Evolutionary conservation across 2,329 filamentous ascomycete genomes (phyloP).

Genomic region (Paraphoma chrysanthemicola): DNA sequence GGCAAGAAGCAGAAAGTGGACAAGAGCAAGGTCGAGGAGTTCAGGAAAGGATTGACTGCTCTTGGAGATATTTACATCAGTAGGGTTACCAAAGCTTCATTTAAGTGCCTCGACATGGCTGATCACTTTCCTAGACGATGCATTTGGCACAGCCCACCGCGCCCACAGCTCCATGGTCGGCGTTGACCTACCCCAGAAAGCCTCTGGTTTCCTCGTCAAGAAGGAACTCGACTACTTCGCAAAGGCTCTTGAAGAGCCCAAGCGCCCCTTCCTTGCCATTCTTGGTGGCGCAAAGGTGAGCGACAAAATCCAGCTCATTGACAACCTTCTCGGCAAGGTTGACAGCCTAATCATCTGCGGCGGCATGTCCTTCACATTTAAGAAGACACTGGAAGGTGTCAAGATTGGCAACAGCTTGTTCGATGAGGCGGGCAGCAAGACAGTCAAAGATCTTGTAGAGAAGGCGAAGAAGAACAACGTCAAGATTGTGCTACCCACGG

Average conservation of each 20-base stretch:
- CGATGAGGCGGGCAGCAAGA: conserved; percentile 93
- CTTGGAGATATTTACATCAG: conserved; percentile 97
- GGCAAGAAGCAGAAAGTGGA: conserved; percentile 99
- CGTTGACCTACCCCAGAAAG: conserved; percentile 93
- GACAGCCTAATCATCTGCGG: conserved; percentile 96
- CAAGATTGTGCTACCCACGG: conserved; percentile 90
- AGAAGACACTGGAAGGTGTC: conserved; percentile 94
- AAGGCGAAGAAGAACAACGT: conserved; percentile 98
- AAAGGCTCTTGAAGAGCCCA: conserved; percentile 88
- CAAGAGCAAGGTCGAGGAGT: conserved; percentile 88
- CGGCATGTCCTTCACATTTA: conserved; percentile 99
- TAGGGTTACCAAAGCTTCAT: conserved; percentile 55
- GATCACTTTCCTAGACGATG: conserved; percentile 74
- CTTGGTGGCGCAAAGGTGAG: conserved; percentile 98
- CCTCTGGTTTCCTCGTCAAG: conserved; percentile 98
- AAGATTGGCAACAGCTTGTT: conserved; percentile 91
- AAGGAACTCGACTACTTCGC: conserved; percentile 99
- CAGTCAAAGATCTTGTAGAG: conserved; percentile 82
- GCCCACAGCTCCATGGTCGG: conserved; percentile 99
- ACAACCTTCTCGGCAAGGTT: conserved; percentile 98
- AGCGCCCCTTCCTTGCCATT: conserved; percentile 97
- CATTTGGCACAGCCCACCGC: conserved; percentile 97
- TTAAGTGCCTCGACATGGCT: neutral
- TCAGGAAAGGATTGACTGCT: conserved; percentile 92
- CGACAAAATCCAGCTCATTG: conserved; percentile 99